Evolutionary conservation across 805 yeast genomes (phyloP).

Genomic region (Lipomyces sp.): DNA sequence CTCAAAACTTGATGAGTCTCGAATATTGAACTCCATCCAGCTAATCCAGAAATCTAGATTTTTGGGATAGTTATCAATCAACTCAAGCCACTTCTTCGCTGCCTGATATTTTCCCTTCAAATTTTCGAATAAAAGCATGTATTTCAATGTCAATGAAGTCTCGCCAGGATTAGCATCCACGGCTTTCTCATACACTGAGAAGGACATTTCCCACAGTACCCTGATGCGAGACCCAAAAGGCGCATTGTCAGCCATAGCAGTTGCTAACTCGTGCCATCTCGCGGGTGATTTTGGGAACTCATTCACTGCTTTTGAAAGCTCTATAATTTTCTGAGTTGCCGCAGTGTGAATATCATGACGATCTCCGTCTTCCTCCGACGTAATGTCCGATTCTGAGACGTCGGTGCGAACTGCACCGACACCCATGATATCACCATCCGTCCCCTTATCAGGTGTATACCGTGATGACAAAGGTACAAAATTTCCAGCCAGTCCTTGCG

Average conservation of each 20-base stretch:
- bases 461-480: background rate
- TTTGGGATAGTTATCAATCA: conserved; percentile 17
- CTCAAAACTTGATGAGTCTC: conserved; percentile 26
- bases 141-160: conserved; percentile 13
- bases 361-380: conserved; percentile 14
- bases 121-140: conserved; percentile 19
- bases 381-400: background rate
- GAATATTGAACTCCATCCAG: conserved; percentile 26
- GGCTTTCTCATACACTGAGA: conserved; percentile 30
- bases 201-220: conserved; percentile 18
- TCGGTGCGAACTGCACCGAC: background rate
- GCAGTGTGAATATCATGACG: conserved; percentile 10
- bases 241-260: conserved; percentile 8
- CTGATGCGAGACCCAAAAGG: conserved; percentile 6
- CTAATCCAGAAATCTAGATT: conserved; percentile 21
- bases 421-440: background rate
- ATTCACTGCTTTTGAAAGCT: conserved; percentile 22
- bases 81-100: conserved; percentile 17
- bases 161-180: conserved; percentile 23
- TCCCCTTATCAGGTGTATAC: background rate
- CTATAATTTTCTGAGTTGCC: background rate
- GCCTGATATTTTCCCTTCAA: conserved; percentile 30
- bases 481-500: background rate
- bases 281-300: conserved; percentile 14
- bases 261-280: conserved; percentile 25